phyloP scores from a whole-genome alignment of 129 eudicot species.

The Arctium minus region DNA sequence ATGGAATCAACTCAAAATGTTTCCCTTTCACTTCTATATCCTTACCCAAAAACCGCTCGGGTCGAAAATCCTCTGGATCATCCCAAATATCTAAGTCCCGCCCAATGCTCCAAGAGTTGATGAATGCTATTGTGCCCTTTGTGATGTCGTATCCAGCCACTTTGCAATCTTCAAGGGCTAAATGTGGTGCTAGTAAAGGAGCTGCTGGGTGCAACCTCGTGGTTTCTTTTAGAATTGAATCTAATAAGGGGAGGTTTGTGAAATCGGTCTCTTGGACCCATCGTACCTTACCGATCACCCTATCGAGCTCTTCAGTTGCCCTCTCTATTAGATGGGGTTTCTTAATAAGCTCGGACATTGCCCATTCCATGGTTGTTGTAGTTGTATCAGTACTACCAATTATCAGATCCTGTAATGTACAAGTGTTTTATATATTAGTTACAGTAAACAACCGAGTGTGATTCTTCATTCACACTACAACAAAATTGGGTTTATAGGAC shows the following conservation, averaged over 20 bases:
- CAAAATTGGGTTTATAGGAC: too few species aligned
- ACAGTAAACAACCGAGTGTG: too few species aligned
- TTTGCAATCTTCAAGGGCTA: conserved; percentile 37
- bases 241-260: conserved; percentile 20
- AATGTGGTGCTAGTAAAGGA: conserved; percentile 34
- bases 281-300: conserved; percentile 27
- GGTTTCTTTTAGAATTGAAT: conserved; percentile 35
- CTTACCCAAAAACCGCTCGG: too few species aligned
- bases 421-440: too few species aligned
- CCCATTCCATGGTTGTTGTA: conserved; percentile 32
- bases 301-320: conserved; percentile 33
- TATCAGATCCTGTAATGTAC: conserved; percentile 16
- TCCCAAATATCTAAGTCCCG: too few species aligned
- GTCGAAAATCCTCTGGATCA: too few species aligned
- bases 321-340: conserved; percentile 26
- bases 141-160: not conserved
- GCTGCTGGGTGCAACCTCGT: conserved; percentile 37
- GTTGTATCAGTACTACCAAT: conserved; percentile 37
- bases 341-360: conserved; percentile 36
- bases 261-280: conserved; percentile 36
- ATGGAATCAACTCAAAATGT: too few species aligned
- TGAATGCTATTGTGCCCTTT: too few species aligned
- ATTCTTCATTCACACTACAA: too few species aligned
- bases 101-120: too few species aligned
- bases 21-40: too few species aligned